A percentile compares a stretch with the other conserved stretches of the same genome.
phyloP scores from a whole-genome alignment of 73 alveolate species.

The Paramecium biaurelia region DNA sequence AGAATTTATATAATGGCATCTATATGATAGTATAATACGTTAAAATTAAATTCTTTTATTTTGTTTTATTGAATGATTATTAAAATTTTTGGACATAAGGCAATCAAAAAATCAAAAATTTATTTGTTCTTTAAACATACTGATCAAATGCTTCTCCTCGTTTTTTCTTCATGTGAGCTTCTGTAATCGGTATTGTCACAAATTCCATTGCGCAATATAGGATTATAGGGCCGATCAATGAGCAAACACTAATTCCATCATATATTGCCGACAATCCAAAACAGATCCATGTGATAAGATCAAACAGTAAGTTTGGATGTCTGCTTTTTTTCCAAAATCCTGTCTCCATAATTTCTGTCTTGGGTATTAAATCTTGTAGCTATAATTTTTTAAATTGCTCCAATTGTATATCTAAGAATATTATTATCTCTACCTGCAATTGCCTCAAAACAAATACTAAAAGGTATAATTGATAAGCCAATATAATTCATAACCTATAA shows the following conservation, averaged over 20 bases:
- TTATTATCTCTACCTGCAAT: not conserved
- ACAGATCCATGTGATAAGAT: not conserved
- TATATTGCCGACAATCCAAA: not conserved
- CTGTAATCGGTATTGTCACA: not conserved
- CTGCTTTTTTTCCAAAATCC: slow-evolving; percentile 37
- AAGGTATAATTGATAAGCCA: not conserved
- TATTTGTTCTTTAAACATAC: not conserved
- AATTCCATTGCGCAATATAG: not conserved
- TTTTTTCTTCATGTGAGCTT: not conserved
- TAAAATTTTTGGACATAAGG: not conserved
- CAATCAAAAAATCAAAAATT: not conserved
- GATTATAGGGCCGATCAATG: not conserved
- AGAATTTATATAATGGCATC: too few relatives aligned
- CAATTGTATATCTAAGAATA: not conserved
- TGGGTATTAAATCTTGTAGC: not conserved
- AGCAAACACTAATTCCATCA: not conserved
- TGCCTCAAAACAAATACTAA: not conserved
- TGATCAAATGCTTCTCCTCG: slow-evolving; percentile 27
- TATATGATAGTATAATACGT: too few relatives aligned
- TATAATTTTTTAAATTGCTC: not conserved
- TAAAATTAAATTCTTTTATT: too few relatives aligned
- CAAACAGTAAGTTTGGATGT: slow-evolving; percentile 23
- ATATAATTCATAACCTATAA: not conserved
- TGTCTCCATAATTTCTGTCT: not conserved
- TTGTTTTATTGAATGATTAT: too few relatives aligned